A percentile compares a stretch with the other conserved stretches of the same genome.
phyloP scores from a whole-genome alignment of 495 filamentous ascomycete species.

The Aspergillus bridgeri region DNA sequence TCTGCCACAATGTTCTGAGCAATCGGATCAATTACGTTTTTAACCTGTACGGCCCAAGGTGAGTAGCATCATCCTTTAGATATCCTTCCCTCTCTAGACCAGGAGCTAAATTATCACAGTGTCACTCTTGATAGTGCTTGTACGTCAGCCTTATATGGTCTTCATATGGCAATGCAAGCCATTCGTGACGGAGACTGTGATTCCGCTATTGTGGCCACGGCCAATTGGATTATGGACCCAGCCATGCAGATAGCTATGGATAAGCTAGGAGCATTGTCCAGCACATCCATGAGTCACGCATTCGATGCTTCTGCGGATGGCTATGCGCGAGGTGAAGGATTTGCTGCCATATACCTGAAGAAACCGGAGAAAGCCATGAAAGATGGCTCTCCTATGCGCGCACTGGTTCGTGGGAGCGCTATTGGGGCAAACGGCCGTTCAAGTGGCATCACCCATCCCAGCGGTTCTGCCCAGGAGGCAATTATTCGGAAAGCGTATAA shows the following conservation, averaged over 20 bases:
- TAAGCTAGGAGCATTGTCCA: constrained; percentile 16
- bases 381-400: constrained; percentile 32
- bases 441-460: background rate
- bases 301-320: constrained; percentile 60
- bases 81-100: constrained; percentile 30
- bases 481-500: constrained; percentile 24
- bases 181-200: constrained; percentile 29
- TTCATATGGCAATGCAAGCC: constrained; percentile 26
- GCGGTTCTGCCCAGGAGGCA: background rate
- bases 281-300: constrained; percentile 39
- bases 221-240: constrained; percentile 32
- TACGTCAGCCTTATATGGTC: constrained; percentile 29
- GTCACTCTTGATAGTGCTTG: constrained; percentile 38
- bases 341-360: constrained; percentile 31
- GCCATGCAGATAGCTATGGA: constrained; percentile 21
- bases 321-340: constrained; percentile 56
- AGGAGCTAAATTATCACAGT: background rate
- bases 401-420: constrained; percentile 29
- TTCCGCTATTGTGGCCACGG: constrained; percentile 35
- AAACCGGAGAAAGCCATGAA: constrained; percentile 23
- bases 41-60: background rate
- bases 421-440: constrained; percentile 28
- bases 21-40: constrained; percentile 1
- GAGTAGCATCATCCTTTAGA: background rate
- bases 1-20: background rate